A percentile compares a stretch with the other conserved stretches of the same genome.
These are phyloP conservation scores for Iris macrosiphon DNA, from an alignment of 106 monocot species.

Conservation along the genomic window DNA sequence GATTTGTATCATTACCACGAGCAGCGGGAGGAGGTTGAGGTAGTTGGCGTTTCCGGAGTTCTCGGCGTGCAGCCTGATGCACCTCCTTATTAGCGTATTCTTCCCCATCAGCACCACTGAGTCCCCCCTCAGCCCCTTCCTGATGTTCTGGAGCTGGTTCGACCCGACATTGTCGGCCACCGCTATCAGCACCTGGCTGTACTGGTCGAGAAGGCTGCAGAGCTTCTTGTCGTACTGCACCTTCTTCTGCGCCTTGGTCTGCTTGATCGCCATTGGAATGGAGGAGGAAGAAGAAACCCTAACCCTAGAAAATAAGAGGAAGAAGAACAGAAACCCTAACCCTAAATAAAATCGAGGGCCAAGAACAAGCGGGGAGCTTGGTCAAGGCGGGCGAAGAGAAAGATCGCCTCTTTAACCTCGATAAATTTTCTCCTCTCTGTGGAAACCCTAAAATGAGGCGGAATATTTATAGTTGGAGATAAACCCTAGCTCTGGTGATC, in stretches of 20 bases:
- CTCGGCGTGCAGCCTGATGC: constrained; percentile 75
- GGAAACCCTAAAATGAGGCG: too few species aligned
- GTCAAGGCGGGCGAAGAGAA: constrained; percentile 33
- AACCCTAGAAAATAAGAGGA: background rate
- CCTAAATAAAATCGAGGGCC: constrained; percentile 20
- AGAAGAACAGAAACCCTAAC: background rate
- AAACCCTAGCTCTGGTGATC: background rate
- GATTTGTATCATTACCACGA: constrained; percentile 41
- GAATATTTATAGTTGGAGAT: too few species aligned
- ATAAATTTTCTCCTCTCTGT: too few species aligned
- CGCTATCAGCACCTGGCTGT: constrained; percentile 64
- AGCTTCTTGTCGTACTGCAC: constrained; percentile 68
- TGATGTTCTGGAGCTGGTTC: constrained; percentile 68
- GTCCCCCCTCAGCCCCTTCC: constrained; percentile 57
- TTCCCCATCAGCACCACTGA: constrained; percentile 83
- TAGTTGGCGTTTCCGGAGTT: constrained; percentile 50
- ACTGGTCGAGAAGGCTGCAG: constrained; percentile 62
- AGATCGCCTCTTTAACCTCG: constrained; percentile 42
- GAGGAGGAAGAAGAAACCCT: background rate
- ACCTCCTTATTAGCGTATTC: constrained; percentile 86
- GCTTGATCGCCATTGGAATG: constrained; percentile 55
- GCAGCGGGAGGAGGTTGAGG: constrained; percentile 56
- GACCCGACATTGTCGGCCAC: constrained; percentile 81
- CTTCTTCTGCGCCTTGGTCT: constrained; percentile 79
- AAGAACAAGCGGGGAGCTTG: constrained; percentile 20